Evolutionary conservation across 805 yeast genomes (phyloP), one percentile per base, ranked within the genome.

Genomic region (Metschnikowia cerradonensis): DNA sequence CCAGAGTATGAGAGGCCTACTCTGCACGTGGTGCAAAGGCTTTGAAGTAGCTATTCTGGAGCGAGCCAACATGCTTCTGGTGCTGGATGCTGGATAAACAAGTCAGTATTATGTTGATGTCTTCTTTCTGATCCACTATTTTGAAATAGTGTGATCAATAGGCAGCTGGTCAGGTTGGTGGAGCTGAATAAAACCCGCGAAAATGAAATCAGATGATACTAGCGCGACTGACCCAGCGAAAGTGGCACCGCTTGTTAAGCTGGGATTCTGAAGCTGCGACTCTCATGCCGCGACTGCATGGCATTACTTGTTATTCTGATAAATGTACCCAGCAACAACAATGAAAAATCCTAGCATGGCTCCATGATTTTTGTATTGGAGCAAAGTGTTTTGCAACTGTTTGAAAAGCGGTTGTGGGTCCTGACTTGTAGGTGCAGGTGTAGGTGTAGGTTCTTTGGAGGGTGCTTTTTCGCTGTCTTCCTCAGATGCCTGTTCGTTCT

Each of bases 291-390:
- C 38, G 40, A 37, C 40, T 14, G 41, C 41, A 23, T 8, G 8
- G 15, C 35, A 17, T 44, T 23, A 47, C 31, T 44, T 37, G 13
- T 52, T 43, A 19, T 37, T 50, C 49, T 52, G 54, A 46, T 56
- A 56, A 8, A 54, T 17, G 34, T 54, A 52, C 11, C 59, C 59
- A 4, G 58, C 58, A 30, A 56, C 51, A 11, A 53, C 58, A 14
- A 56, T 55, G 10, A 48, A 17, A 11, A 54, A 32, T 8, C 59
- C 59, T 14, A 52, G 41, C 34, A 49, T 34, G 31, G 48, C 48
- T 3, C 58, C 59, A 17, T 54, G 56, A 44, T 50, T 54, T 22
- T 43, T 48, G 46, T 54, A 54, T 13, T 45, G 51, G 10, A 26
- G 15, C n/a, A 54, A 31, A 19, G 37, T 42, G 41, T 47, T 47